Conservation (phyloP, 805 yeast genomes). For the Hemisphaericaspora nanyangensis region DNA sequence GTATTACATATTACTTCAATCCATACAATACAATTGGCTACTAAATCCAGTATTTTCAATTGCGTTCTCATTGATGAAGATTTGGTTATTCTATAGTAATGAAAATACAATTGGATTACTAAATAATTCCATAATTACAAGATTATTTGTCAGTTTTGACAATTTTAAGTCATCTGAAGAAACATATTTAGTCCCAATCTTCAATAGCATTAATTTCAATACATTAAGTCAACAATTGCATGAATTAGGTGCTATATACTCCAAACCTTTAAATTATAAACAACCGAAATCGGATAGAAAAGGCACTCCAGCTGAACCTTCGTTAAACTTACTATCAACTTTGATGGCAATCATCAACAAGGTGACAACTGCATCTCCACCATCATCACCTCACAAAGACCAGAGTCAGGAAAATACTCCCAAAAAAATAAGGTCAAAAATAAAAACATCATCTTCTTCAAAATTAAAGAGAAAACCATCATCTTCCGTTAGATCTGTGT, state of each 20-base stretch:
- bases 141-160: neutral
- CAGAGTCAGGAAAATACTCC: neutral
- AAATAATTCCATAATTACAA: neutral
- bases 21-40: neutral
- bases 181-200: constrained; percentile 1
- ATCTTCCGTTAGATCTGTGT: neutral
- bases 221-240: constrained; percentile 1
- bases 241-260: constrained; percentile 3
- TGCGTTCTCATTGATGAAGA: neutral
- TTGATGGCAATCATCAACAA: neutral
- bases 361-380: neutral
- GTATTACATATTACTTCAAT: constrained; percentile 5
- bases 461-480: too few species aligned
- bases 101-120: constrained; percentile 2
- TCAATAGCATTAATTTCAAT: neutral
- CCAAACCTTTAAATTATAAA: constrained; percentile 1
- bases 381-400: neutral
- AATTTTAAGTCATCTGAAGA: constrained; percentile 1
- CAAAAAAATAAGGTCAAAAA: neutral
- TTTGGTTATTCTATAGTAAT: constrained; percentile 9
- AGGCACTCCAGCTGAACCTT: neutral
- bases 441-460: too few species aligned
- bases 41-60: neutral
- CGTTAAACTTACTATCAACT: neutral
- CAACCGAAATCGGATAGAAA: neutral